phyloP scores from a whole-genome alignment of 306 rosid genomes.

The Potentilla sterilis region DNA sequence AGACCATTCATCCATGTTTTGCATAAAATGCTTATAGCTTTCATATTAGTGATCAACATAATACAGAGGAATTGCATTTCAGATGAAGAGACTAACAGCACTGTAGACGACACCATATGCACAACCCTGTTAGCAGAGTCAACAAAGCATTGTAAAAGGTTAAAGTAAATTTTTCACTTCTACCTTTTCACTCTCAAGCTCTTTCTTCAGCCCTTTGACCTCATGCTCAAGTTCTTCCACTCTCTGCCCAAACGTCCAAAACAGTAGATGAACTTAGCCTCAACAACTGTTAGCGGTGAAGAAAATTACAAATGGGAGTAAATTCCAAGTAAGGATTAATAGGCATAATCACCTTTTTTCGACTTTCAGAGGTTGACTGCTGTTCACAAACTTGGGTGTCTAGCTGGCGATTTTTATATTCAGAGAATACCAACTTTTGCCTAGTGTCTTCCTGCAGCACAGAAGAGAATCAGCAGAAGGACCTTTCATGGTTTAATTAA shows the following conservation, averaged over 20 bases:
- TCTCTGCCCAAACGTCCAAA: constrained; percentile 55
- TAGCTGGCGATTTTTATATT: constrained; percentile 79
- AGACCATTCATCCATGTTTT: not conserved
- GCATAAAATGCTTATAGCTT: not conserved
- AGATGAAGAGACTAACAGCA: not conserved
- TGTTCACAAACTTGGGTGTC: constrained; percentile 69
- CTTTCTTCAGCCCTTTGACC: constrained; percentile 51
- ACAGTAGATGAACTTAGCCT: constrained; percentile 16
- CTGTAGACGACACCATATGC: not conserved
- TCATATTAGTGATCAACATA: constrained; percentile 1
- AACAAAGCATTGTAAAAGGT: constrained; percentile 1
- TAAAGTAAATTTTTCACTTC: constrained; percentile 33
- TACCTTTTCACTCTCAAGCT: constrained; percentile 96
- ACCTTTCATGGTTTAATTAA: constrained; percentile 16
- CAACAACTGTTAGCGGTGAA: constrained; percentile 25
- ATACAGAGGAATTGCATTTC: not conserved
- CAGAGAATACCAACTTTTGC: constrained; percentile 76
- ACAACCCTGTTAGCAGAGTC: not conserved
- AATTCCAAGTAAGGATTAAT: constrained; percentile 3
- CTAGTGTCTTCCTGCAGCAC: constrained; percentile 79
- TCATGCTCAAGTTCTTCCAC: constrained; percentile 74
- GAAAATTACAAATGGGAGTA: constrained; percentile 13
- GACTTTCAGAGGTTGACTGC: constrained; percentile 58
- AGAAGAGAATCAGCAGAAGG: constrained; percentile 26
- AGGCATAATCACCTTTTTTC: constrained; percentile 47